Conservation (phyloP, 108 stramenopile genomes). For the Cyclotella choctawhatcheeana region DNA sequence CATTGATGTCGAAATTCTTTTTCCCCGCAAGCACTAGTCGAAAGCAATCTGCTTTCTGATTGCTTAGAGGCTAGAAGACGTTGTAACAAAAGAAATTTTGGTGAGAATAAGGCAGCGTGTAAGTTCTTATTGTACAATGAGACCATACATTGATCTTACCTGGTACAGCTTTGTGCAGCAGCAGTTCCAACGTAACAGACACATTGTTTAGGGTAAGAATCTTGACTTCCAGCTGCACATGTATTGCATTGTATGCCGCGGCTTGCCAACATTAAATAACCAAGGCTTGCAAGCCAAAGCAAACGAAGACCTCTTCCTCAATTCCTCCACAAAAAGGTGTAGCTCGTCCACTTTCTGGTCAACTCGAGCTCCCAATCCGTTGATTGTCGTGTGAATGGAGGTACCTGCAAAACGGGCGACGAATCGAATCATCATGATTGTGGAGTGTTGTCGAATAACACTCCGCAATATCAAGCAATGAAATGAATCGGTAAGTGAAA, state of each 20-base stretch:
- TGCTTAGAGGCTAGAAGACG: conserved; percentile 53
- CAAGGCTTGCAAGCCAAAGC: conserved; percentile 60
- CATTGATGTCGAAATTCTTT: conserved; percentile 44
- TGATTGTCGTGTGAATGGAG: no score
- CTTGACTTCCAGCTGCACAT: conserved; percentile 57
- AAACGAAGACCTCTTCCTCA: conserved; percentile 33
- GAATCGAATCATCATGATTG: no score
- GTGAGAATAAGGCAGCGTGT: no score
- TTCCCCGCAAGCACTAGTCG: conserved; percentile 60
- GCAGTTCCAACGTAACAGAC: conserved; percentile 52
- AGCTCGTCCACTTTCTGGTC: conserved; percentile 46
- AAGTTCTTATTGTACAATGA: conserved; percentile 17
- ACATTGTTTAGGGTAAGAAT: conserved; percentile 50
- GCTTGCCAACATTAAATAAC: conserved; percentile 54
- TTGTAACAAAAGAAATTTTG: no score
- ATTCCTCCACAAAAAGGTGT: conserved; percentile 33
- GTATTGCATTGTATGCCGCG: no score
- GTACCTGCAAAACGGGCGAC: no score
- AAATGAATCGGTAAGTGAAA: no score
- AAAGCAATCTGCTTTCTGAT: conserved; percentile 65
- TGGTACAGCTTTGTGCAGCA: conserved; percentile 53
- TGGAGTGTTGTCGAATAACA: no score
- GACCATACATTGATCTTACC: conserved; percentile 63
- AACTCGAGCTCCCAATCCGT: conserved; percentile 52
- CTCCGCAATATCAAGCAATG: no score